phyloP scores from a whole-genome alignment of 2,329 filamentous ascomycete species.

The Tolypocladium sp. region DNA sequence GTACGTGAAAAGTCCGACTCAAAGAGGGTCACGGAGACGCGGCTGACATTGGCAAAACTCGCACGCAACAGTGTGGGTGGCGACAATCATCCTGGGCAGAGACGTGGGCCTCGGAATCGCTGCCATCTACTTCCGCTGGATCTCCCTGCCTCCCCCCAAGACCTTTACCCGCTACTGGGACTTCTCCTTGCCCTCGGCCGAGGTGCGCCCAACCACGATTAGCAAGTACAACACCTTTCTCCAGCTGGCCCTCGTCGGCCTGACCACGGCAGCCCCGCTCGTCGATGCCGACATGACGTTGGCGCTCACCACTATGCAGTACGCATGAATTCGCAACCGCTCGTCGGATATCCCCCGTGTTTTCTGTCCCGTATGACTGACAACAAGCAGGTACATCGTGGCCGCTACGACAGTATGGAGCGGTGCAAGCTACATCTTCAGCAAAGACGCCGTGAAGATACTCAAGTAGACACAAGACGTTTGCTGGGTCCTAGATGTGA shows the following conservation, averaged over 20 bases:
- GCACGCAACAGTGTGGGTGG: conserved; percentile 60
- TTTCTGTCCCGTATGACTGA: neutral
- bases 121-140: conserved; percentile 93
- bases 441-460: conserved; percentile 87
- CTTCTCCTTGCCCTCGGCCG: conserved; percentile 81
- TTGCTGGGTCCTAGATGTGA: neutral
- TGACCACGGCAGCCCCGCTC: conserved; percentile 73
- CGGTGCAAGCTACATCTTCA: conserved; percentile 83
- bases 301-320: conserved; percentile 55
- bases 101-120: conserved; percentile 76
- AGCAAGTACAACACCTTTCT: conserved; percentile 92
- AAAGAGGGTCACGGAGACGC: neutral
- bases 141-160: conserved; percentile 86
- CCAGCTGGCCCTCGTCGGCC: conserved; percentile 78
- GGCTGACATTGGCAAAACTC: neutral
- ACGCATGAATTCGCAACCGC: conserved; percentile 22
- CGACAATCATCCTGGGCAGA: conserved; percentile 80
- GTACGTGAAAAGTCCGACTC: conserved; percentile 35
- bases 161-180: conserved; percentile 94
- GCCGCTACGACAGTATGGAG: conserved; percentile 89
- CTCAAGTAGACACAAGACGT: conserved; percentile 29
- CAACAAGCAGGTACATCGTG: conserved; percentile 59
- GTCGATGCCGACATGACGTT: conserved; percentile 47
- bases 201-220: conserved; percentile 74
- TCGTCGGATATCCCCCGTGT: neutral